Percentiles rank a stretch among this genome's conserved stretches.
Evolutionary conservation across 257 asterid genomes (phyloP).

Genomic region (Rauvolfia tetraphylla): DNA sequence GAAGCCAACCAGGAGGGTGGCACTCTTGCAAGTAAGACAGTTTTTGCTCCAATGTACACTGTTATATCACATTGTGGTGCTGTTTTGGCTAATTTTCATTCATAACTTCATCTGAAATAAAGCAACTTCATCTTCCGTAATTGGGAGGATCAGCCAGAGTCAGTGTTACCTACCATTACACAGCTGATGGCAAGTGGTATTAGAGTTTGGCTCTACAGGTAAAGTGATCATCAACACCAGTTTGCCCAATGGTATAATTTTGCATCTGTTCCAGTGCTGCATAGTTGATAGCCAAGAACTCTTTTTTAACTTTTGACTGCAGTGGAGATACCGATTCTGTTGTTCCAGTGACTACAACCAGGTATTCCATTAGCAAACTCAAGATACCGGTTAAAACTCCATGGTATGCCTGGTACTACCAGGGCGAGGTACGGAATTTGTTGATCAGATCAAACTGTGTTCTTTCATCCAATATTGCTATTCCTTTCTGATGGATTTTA

Average conservation of each 20-base stretch:
- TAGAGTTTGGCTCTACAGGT: slow-evolving; percentile 30
- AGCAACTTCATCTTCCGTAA: slow-evolving; percentile 2
- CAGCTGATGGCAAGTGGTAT: slow-evolving; percentile 29
- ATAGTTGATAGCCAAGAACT: not conserved
- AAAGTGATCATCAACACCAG: not conserved
- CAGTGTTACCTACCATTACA: slow-evolving; percentile 25
- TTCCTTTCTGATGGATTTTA: not conserved
- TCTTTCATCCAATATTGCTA: too few species aligned
- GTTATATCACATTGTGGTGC: not conserved
- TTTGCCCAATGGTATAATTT: not conserved
- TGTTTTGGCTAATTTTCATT: not conserved
- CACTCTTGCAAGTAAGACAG: slow-evolving; percentile 36
- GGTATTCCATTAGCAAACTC: slow-evolving; percentile 38
- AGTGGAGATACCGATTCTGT: slow-evolving; percentile 38
- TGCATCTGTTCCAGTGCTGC: not conserved
- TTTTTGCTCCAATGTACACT: not conserved
- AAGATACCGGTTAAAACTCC: slow-evolving; percentile 27
- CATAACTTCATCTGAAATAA: not conserved
- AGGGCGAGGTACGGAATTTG: slow-evolving; percentile 26
- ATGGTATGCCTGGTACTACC: slow-evolving; percentile 46
- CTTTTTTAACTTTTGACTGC: not conserved
- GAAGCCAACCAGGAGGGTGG: slow-evolving; percentile 38
- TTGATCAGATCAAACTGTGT: not conserved
- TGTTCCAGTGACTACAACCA: slow-evolving; percentile 43
- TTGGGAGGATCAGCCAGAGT: slow-evolving; percentile 20